Percentiles rank a stretch among this genome's conserved stretches.
phyloP scores from a whole-genome alignment of 768 basidiomycete genomes.

The Polyporus arcularius region DNA sequence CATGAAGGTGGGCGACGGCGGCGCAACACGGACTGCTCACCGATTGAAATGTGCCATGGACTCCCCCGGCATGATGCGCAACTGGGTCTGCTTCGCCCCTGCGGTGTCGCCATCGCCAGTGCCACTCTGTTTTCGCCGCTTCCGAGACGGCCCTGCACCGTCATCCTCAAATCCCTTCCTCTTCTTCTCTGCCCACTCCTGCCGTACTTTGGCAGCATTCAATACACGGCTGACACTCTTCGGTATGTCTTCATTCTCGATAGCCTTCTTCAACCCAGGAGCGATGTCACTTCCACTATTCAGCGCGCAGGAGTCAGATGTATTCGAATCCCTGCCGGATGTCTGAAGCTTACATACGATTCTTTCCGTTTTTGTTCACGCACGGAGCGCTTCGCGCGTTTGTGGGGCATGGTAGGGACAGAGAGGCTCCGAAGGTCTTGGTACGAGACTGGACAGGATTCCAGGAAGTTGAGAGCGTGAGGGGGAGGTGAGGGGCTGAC shows the following conservation, averaged over 20 bases:
- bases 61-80: constrained; percentile 66
- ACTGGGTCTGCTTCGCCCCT: constrained; percentile 3
- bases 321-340: too few relatives aligned
- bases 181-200: constrained; percentile 50
- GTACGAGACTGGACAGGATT: too few relatives aligned
- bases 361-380: too few relatives aligned
- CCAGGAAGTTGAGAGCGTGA: too few relatives aligned
- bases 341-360: too few relatives aligned
- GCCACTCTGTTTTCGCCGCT: constrained; percentile 30
- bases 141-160: constrained; percentile 17
- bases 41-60: constrained; percentile 76
- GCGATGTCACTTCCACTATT: constrained; percentile 28
- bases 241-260: constrained; percentile 61
- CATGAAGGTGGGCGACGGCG: not conserved
- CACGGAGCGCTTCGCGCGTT: too few relatives aligned
- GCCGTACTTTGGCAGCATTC: constrained; percentile 59
- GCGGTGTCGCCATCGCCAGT: not conserved
- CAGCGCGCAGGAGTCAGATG: not conserved
- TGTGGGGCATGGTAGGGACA: too few relatives aligned
- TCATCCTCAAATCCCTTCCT: constrained; percentile 34
- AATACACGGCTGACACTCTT: constrained; percentile 68
- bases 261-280: constrained; percentile 14
- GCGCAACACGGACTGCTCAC: constrained; percentile 41
- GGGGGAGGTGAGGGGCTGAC: too few relatives aligned
- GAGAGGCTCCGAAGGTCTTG: too few relatives aligned